A percentile compares a stretch with the other conserved stretches of the same genome.
phyloP scores from a whole-genome alignment of 768 basidiomycete species.

The Calocybe gangraenosa region DNA sequence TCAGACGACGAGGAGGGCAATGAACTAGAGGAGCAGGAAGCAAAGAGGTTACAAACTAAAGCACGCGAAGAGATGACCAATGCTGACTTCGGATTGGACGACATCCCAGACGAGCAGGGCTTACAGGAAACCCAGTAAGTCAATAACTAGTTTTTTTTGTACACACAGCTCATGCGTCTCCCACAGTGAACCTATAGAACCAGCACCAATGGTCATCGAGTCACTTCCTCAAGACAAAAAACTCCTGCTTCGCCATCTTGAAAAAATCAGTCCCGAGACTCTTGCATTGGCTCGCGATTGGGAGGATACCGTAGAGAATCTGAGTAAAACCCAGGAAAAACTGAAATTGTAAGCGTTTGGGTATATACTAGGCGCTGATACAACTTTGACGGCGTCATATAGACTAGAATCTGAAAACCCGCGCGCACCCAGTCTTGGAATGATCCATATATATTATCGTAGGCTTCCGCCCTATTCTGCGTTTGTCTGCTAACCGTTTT shows the following conservation, averaged over 20 bases:
- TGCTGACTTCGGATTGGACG: conserved; percentile 82
- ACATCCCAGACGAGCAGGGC: conserved; percentile 38
- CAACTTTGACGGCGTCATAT: too few species aligned
- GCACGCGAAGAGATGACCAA: conserved; percentile 66
- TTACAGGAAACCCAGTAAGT: conserved; percentile 31
- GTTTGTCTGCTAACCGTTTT: conserved; percentile 23
- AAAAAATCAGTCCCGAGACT: conserved; percentile 73
- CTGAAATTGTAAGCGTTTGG: conserved; percentile 44
- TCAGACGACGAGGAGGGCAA: conserved; percentile 88
- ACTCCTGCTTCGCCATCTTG: conserved; percentile 58
- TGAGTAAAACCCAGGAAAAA: conserved; percentile 49
- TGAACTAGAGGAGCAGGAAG: conserved; percentile 86
- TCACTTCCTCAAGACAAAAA: conserved; percentile 53
- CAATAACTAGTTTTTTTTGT: too few species aligned
- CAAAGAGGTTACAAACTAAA: conserved; percentile 72
- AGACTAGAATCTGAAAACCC: conserved; percentile 48
- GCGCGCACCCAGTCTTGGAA: conserved; percentile 57
- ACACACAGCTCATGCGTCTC: background rate
- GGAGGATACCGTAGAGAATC: conserved; percentile 60
- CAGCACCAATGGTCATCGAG: conserved; percentile 28
- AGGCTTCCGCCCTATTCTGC: too few species aligned
- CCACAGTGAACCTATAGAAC: conserved; percentile 35
- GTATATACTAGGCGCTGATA: conserved; percentile 3
- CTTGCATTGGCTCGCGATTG: conserved; percentile 81
- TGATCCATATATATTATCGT: conserved; percentile 89